Percentiles rank a stretch among this genome's conserved stretches.
Conservation (phyloP, 2,329 filamentous ascomycete genomes). For the Botrytis deweyae region DNA sequence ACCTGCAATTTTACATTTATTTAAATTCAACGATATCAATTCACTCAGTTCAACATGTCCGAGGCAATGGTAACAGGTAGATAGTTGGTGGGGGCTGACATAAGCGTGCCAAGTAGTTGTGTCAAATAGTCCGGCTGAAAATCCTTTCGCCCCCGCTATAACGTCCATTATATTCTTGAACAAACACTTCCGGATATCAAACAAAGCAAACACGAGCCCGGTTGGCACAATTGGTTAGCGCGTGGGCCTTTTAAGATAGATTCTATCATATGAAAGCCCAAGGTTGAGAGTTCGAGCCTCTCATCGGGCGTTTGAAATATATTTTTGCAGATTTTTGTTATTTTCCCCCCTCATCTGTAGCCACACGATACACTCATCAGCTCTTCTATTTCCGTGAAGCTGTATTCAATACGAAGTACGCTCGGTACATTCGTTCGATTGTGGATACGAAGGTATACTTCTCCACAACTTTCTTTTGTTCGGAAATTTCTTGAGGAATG, state of each 20-base stretch:
- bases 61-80: neutral
- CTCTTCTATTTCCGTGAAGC: neutral
- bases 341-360: neutral
- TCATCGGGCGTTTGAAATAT: neutral
- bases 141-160: neutral
- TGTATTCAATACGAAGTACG: too few species aligned
- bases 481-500: neutral
- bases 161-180: accelerated
- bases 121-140: neutral
- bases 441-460: neutral
- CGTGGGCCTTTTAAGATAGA: slow-evolving; percentile 26
- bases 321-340: neutral
- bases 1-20: neutral
- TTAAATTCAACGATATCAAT: neutral
- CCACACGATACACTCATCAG: neutral
- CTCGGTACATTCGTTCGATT: too few species aligned
- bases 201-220: slow-evolving; percentile 7
- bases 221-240: slow-evolving; percentile 29
- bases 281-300: slow-evolving; percentile 29
- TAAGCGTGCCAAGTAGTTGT: neutral
- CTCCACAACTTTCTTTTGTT: neutral
- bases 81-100: neutral
- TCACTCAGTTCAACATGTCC: neutral
- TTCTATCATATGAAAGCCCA: slow-evolving; percentile 18
- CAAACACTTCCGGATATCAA: accelerated